Conservation (phyloP, 805 yeast species). For the Cyberlindnera bimundalis region DNA sequence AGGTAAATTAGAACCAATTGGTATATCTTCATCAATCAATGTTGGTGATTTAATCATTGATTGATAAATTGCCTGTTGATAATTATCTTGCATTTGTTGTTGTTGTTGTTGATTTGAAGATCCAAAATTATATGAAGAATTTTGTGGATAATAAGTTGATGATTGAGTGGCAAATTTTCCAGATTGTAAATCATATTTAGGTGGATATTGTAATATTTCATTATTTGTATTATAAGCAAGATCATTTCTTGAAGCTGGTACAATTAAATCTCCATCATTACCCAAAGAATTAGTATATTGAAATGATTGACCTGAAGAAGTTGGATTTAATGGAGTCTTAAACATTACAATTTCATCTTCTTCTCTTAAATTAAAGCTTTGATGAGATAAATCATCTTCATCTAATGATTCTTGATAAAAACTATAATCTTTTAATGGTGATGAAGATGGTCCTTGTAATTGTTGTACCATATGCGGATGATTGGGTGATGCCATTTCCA, state of each 20-base stretch:
- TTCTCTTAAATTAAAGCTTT: neutral
- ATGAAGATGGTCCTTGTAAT: neutral
- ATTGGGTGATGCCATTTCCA: neutral
- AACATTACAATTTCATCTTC: slow-evolving; percentile 1
- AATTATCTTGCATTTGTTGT: slow-evolving; percentile 1
- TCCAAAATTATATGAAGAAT: neutral
- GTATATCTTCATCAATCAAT: slow-evolving; percentile 10
- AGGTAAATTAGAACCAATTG: neutral
- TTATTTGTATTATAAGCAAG: neutral
- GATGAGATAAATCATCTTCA: neutral
- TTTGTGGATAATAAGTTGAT: no score
- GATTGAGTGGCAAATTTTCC: no score
- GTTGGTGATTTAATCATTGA: slow-evolving; percentile 6
- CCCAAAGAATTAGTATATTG: slow-evolving; percentile 1
- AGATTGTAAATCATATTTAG: slow-evolving; percentile 3
- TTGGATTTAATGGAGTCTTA: neutral
- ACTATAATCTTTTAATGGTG: slow-evolving; percentile 1
- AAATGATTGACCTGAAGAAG: neutral
- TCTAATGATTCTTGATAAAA: neutral
- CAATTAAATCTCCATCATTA: slow-evolving; percentile 5
- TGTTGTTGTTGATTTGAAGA: neutral
- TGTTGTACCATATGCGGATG: slow-evolving; percentile 1
- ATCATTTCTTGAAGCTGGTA: slow-evolving; percentile 9
- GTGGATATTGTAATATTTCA: slow-evolving; percentile 5
- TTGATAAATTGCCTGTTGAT: slow-evolving; percentile 3